Percentiles rank a stretch among this genome's conserved stretches.
phyloP scores from a whole-genome alignment of 257 asterid species.

The Solanum sejunctum region DNA sequence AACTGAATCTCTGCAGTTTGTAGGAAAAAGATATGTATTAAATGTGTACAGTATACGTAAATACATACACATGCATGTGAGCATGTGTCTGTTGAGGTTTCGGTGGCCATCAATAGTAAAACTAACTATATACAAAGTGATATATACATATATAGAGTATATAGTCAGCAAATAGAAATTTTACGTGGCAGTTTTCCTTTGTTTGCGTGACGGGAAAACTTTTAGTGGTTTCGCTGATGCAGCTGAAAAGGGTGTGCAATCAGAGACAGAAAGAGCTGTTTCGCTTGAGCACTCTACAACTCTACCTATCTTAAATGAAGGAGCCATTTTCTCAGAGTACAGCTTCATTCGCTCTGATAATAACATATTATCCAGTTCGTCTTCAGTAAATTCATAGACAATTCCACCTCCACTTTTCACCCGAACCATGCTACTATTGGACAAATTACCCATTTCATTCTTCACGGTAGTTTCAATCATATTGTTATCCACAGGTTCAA shows the following conservation, averaged over 20 bases:
- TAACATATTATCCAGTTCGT: slow-evolving; percentile 63
- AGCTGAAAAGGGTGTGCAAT: slow-evolving; percentile 16
- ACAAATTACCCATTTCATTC: slow-evolving; percentile 8
- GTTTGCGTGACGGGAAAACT: slow-evolving; percentile 44
- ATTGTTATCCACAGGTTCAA: slow-evolving; percentile 22
- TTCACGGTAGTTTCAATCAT: slow-evolving; percentile 10
- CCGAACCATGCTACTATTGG: slow-evolving; percentile 12
- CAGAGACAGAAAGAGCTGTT: slow-evolving; percentile 14
- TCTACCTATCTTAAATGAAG: slow-evolving; percentile 13
- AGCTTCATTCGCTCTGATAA: slow-evolving; percentile 53
- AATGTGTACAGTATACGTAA: not conserved
- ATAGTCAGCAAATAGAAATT: not conserved
- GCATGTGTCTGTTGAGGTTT: not conserved
- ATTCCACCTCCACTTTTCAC: slow-evolving; percentile 36
- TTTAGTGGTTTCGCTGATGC: slow-evolving; percentile 26
- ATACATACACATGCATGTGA: not conserved
- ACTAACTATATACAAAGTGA: not conserved
- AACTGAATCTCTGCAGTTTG: slow-evolving; percentile 61
- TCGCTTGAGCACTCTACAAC: slow-evolving; percentile 16
- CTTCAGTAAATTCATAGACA: slow-evolving; percentile 23
- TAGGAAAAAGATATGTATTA: not conserved
- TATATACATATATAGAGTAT: not conserved
- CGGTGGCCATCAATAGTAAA: not conserved
- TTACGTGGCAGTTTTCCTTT: slow-evolving; percentile 78
- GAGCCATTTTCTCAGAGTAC: slow-evolving; percentile 22